phyloP scores from a whole-genome alignment of 139 green algal species.

The Chlorella sp. region DNA sequence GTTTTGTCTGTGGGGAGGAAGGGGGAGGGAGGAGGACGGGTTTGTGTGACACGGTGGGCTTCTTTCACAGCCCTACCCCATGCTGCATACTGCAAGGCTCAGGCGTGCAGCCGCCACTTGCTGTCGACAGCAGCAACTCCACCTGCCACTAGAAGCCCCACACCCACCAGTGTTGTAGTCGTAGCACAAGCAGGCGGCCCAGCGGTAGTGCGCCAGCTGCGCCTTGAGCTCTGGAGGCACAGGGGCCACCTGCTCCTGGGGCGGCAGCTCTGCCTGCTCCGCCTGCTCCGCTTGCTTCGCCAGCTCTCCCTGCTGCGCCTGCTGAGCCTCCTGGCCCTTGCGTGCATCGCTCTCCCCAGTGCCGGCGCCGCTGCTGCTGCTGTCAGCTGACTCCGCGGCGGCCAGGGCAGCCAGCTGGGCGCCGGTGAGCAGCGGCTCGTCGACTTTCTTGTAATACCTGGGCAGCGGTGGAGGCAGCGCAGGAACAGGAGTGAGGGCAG shows the following conservation, averaged over 20 bases:
- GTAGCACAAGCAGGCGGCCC: conserved; percentile 24
- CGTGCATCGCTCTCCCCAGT: too few species aligned
- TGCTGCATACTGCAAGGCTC: too few species aligned
- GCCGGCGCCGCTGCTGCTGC: too few species aligned
- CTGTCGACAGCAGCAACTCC: background rate
- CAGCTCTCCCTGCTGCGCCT: background rate
- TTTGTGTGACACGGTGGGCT: too few species aligned
- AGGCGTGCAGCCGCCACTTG: background rate
- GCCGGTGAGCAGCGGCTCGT: background rate
- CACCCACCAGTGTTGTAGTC: conserved; percentile 19
- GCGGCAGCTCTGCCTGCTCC: background rate
- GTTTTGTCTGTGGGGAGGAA: background rate
- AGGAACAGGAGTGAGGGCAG: too few species aligned
- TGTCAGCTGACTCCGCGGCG: too few species aligned
- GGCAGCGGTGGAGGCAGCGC: too few species aligned
- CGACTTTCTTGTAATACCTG: background rate
- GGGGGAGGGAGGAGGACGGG: background rate
- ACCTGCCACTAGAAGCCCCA: background rate
- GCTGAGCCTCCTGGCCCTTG: background rate
- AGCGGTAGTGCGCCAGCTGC: background rate
- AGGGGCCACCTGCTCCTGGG: background rate
- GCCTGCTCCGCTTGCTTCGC: background rate
- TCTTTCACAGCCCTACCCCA: too few species aligned
- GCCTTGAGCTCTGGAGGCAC: conserved; percentile 3
- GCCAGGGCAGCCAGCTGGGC: background rate